phyloP scores from a whole-genome alignment of 805 yeast genomes.

The Sungouiozyma ichnusensis region DNA sequence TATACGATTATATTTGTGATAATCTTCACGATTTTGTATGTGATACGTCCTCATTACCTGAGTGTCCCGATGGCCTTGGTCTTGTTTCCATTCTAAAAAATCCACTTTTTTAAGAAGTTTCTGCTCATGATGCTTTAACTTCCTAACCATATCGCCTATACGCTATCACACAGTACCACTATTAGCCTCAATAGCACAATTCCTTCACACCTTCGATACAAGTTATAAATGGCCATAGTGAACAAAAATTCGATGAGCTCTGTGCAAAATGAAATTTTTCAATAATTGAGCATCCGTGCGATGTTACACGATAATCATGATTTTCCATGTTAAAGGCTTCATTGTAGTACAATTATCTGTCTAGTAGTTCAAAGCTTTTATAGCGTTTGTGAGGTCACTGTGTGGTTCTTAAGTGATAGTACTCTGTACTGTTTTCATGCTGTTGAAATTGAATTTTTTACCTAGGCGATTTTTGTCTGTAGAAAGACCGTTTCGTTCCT shows the following conservation, averaged over 20 bases:
- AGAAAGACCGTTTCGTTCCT: constrained; percentile 34
- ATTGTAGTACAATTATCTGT: too few relatives aligned
- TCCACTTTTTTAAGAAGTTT: constrained; percentile 91
- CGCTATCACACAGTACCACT: too few relatives aligned
- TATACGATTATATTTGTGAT: constrained; percentile 83
- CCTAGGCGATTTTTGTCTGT: not conserved
- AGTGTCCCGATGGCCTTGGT: constrained; percentile 89
- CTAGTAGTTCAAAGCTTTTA: too few relatives aligned
- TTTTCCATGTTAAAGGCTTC: too few relatives aligned
- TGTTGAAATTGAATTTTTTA: not conserved
- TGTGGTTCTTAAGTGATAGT: too few relatives aligned
- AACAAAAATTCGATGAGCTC: not conserved
- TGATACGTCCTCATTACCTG: constrained; percentile 93
- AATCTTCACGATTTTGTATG: constrained; percentile 89
- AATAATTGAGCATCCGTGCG: too few relatives aligned
- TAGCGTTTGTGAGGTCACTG: too few relatives aligned
- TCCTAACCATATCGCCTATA: constrained; percentile 67
- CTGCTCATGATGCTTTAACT: constrained; percentile 90
- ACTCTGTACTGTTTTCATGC: too few relatives aligned
- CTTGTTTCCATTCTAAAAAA: constrained; percentile 95
- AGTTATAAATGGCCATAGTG: too few relatives aligned
- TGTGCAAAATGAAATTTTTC: not conserved
- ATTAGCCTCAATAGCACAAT: too few relatives aligned
- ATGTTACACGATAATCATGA: too few relatives aligned
- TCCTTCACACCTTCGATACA: too few relatives aligned